Conservation (phyloP, 768 basidiomycete species). For the Thelephora aurantiotincta region DNA sequence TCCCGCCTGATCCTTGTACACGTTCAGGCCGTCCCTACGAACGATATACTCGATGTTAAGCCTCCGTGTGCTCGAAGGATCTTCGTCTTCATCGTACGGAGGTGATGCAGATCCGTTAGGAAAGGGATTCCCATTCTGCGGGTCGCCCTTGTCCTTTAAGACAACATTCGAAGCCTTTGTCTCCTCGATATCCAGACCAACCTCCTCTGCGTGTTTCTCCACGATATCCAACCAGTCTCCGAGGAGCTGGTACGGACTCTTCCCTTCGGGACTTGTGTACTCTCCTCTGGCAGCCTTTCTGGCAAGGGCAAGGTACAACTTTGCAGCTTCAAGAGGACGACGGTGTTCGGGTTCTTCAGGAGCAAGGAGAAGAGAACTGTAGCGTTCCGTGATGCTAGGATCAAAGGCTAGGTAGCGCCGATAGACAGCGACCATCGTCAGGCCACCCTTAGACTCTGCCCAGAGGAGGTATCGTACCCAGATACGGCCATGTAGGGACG, state of each 20-base stretch:
- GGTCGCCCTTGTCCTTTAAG: slow-evolving; percentile 14
- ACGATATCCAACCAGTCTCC: slow-evolving; percentile 87
- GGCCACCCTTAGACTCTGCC: slow-evolving; percentile 73
- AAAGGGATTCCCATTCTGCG: slow-evolving; percentile 2
- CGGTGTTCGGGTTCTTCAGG: slow-evolving; percentile 46
- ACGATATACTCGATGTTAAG: slow-evolving; percentile 84
- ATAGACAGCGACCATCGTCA: slow-evolving; percentile 71
- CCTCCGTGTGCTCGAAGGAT: slow-evolving; percentile 51
- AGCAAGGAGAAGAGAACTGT: slow-evolving; percentile 51
- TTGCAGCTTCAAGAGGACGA: slow-evolving; percentile 79
- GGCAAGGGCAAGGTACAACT: slow-evolving; percentile 73
- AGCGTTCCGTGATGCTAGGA: slow-evolving; percentile 69
- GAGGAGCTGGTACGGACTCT: slow-evolving; percentile 90
- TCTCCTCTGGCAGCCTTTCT: slow-evolving; percentile 73
- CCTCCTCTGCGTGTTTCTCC: slow-evolving; percentile 82
- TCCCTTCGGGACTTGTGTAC: slow-evolving; percentile 81
- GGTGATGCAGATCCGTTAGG: slow-evolving; percentile 28
- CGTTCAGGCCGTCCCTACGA: slow-evolving; percentile 66
- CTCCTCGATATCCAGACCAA: slow-evolving; percentile 77
- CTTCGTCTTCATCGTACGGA: slow-evolving; percentile 71
- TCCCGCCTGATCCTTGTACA: slow-evolving; percentile 96
- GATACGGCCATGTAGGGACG: slow-evolving; percentile 80
- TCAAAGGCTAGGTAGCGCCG: slow-evolving; percentile 80
- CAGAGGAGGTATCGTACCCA: slow-evolving; percentile 91
- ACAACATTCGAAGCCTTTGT: slow-evolving; percentile 42